Evolutionary conservation across 208 protist genomes (phyloP).

Genomic region (Leishmania tropica): DNA sequence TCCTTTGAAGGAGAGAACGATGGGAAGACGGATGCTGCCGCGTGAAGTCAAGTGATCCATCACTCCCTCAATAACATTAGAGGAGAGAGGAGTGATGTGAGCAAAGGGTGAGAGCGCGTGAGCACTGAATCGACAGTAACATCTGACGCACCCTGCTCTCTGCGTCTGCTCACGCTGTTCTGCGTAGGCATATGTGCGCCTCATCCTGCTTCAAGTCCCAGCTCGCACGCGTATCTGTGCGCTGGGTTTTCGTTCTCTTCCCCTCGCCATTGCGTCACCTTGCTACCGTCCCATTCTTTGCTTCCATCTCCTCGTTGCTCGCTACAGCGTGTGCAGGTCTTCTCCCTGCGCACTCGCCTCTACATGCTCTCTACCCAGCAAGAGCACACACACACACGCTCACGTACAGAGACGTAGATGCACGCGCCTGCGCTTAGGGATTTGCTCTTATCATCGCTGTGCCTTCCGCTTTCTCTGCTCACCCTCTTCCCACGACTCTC

Average conservation of each 20-base stretch:
- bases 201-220: background rate
- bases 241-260: background rate
- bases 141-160: background rate
- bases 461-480: background rate
- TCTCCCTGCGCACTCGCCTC: background rate
- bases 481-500: background rate
- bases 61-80: background rate
- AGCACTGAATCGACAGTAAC: background rate
- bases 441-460: background rate
- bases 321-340: background rate
- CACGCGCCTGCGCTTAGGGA: background rate
- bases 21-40: background rate
- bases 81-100: background rate
- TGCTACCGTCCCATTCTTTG: background rate
- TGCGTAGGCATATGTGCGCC: background rate
- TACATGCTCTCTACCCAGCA: background rate
- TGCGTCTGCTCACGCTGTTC: background rate
- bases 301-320: background rate
- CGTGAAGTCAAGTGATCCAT: background rate
- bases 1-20: background rate
- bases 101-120: background rate
- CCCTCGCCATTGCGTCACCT: background rate
- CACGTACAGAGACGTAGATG: background rate
- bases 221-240: background rate
- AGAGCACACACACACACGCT: background rate